Percentiles rank a stretch among this genome's conserved stretches.
phyloP scores from a whole-genome alignment of 805 yeast species.

The Isabelozyma pseudorhagii region DNA sequence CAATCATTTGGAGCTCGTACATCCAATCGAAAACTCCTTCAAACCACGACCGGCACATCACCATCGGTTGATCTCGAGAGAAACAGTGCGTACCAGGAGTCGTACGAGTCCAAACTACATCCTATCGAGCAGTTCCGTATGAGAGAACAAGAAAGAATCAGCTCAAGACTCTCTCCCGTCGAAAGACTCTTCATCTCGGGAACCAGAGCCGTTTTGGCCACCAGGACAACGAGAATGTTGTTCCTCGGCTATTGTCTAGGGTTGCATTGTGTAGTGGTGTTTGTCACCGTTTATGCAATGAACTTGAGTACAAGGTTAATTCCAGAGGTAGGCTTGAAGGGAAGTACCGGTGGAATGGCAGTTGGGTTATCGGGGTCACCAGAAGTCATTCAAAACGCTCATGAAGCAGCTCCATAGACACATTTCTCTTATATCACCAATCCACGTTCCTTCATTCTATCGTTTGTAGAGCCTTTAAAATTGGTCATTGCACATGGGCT shows the following conservation, averaged over 20 bases:
- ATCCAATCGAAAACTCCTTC: slow-evolving; percentile 15
- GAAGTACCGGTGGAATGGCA: slow-evolving; percentile 41
- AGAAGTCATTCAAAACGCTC: slow-evolving; percentile 2
- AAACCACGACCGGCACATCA: slow-evolving; percentile 26
- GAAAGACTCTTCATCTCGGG: slow-evolving; percentile 75
- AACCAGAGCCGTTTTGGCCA: slow-evolving; percentile 73
- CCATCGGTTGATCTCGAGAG: slow-evolving; percentile 46
- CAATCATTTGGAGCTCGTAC: slow-evolving; percentile 9
- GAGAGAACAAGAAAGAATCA: slow-evolving; percentile 71
- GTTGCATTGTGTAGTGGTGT: slow-evolving; percentile 70
- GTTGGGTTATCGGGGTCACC: slow-evolving; percentile 11
- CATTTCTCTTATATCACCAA: not conserved
- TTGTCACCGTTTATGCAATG: slow-evolving; percentile 55
- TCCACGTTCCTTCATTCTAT: not conserved
- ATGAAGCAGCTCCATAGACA: not conserved
- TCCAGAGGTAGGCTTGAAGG: slow-evolving; percentile 43
- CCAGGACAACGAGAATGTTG: slow-evolving; percentile 65
- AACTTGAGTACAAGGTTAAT: slow-evolving; percentile 42
- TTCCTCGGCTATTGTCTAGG: slow-evolving; percentile 73
- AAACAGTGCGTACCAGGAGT: slow-evolving; percentile 48
- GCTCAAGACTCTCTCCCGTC: slow-evolving; percentile 66
- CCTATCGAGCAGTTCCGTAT: slow-evolving; percentile 82
- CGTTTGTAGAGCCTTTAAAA: not conserved
- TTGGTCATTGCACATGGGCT: too few relatives aligned
- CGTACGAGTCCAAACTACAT: slow-evolving; percentile 74